Conservation (phyloP, 306 rosid species). For the Begonia fuchsioides region DNA sequence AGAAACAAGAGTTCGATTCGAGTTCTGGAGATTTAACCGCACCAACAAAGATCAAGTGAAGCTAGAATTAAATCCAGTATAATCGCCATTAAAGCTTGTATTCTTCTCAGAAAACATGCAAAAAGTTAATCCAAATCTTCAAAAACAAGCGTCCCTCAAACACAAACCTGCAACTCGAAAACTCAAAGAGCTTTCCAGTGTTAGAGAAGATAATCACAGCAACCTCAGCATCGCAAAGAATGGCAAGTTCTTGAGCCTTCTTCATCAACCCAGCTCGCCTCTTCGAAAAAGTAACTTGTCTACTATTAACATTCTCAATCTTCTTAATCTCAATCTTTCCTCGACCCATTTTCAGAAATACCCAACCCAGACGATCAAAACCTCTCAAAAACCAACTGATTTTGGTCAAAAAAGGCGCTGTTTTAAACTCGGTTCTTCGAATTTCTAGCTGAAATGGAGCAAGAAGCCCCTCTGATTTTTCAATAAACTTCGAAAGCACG, state of each 20-base stretch:
- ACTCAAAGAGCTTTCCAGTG: slow-evolving; percentile 87
- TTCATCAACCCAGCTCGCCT: slow-evolving; percentile 79
- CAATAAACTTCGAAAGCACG: slow-evolving; percentile 30
- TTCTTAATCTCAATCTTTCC: slow-evolving; percentile 89
- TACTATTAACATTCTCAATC: slow-evolving; percentile 90
- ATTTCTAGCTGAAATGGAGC: slow-evolving; percentile 9
- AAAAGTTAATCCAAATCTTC: neutral
- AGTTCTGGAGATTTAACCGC: neutral
- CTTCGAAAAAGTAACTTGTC: slow-evolving; percentile 95
- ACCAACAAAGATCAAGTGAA: slow-evolving; percentile 2
- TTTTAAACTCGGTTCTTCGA: slow-evolving; percentile 2
- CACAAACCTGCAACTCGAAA: slow-evolving; percentile 70
- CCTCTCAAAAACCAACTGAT: slow-evolving; percentile 1
- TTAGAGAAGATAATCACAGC: slow-evolving; percentile 95
- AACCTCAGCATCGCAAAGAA: slow-evolving; percentile 95
- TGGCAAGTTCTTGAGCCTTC: slow-evolving; percentile 79
- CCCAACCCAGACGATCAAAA: slow-evolving; percentile 12
- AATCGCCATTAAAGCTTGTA: too few relatives aligned
- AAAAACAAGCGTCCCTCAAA: neutral
- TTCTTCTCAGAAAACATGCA: slow-evolving; percentile 18
- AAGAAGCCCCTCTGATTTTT: slow-evolving; percentile 15
- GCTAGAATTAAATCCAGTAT: neutral
- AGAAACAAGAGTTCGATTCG: too few relatives aligned
- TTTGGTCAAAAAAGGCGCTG: slow-evolving; percentile 18
- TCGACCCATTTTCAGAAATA: slow-evolving; percentile 48